Conservation (phyloP, 2,329 filamentous ascomycete genomes). For the Colletotrichum truncatum region DNA sequence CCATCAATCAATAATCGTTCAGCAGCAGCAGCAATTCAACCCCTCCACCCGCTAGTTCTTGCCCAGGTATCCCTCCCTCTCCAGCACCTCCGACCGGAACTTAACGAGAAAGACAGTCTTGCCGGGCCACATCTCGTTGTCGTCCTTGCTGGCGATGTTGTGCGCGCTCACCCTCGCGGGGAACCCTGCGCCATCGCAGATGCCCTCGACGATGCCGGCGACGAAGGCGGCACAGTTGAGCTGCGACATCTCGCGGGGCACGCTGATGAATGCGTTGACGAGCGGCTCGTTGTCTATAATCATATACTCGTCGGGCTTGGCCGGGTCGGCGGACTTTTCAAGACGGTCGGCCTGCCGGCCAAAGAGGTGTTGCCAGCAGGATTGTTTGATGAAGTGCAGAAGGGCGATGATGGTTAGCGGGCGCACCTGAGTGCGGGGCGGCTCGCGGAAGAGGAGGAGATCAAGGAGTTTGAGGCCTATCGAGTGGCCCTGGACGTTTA, state of each 20-base stretch:
- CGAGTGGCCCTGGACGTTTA: constrained; percentile 92
- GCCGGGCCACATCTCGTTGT: constrained; percentile 90
- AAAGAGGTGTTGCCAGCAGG: constrained; percentile 93
- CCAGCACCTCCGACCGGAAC: constrained; percentile 90
- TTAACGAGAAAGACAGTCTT: constrained; percentile 96
- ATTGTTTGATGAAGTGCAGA: constrained; percentile 94
- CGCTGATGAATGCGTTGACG: constrained; percentile 92
- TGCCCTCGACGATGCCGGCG: constrained; percentile 93
- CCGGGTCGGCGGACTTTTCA: constrained; percentile 84
- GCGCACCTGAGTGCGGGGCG: constrained; percentile 74
- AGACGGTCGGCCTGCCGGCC: constrained; percentile 89
- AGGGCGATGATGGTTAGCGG: constrained; percentile 90
- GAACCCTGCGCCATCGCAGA: constrained; percentile 93
- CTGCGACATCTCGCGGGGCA: constrained; percentile 95
- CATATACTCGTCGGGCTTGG: constrained; percentile 96
- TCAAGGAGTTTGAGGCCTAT: constrained; percentile 95
- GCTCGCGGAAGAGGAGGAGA: constrained; percentile 87
- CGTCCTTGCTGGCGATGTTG: constrained; percentile 68
- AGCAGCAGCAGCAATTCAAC: background rate
- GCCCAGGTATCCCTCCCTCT: constrained; percentile 85
- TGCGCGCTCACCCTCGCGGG: constrained; percentile 91
- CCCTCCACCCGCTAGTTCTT: constrained; percentile 52
- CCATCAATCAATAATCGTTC: constrained; percentile 21
- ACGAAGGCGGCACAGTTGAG: constrained; percentile 97
- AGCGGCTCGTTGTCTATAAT: constrained; percentile 98